Base-by-base conservation (phyloP, 202 grass and related monocot species). In the Eragrostis tef region DNA sequence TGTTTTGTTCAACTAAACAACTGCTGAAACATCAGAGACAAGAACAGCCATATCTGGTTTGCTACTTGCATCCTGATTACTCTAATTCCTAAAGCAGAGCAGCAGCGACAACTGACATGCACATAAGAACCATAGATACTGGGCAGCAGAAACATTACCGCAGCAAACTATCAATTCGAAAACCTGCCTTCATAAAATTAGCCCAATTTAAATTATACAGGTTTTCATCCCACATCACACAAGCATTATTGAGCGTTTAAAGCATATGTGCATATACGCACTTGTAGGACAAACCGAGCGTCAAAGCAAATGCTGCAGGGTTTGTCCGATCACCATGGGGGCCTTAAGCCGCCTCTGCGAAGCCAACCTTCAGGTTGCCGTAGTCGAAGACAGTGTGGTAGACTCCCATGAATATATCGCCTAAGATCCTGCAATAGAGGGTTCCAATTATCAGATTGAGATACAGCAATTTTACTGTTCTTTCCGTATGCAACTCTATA, bases 301-400 rank as follows among this genome's bases (percentile, higher is more conserved):
- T n/a, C 64, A 72, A 70, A 25, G 48, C 63, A 20, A 42, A 21
- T 27, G 44, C 22, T 54, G 10, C 13, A 24, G 27, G 70, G 48
- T 53, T 47, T n/a, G 77, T 61, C 77, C 51, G 21, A 36, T 48
- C 43, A 39, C 25, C 36, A 31, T 21, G 51, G 50, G 51, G 5
- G 19, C 36, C 24, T 84, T 88, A 91, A 53, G 94, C 88, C n/a
- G 94, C 86, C 77, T 89, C 86, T 0, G 92, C 92, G 69, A 98
- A 98, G 43, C 94, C 92, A 66, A 98, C 82, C 69, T 79, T 91
- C 77, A 85, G 54, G 17, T 94, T 94, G 56, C 92, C 92, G 27
- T 98, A 98, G 85, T 98, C 92, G 29, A 94, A 98, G 41, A 98
- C 94, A 0, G 94, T 98, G 87, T 94, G 92, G 53, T 98, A 98